phyloP scores from a whole-genome alignment of 106 monocot species.

The Phalaenopsis equestris region DNA sequence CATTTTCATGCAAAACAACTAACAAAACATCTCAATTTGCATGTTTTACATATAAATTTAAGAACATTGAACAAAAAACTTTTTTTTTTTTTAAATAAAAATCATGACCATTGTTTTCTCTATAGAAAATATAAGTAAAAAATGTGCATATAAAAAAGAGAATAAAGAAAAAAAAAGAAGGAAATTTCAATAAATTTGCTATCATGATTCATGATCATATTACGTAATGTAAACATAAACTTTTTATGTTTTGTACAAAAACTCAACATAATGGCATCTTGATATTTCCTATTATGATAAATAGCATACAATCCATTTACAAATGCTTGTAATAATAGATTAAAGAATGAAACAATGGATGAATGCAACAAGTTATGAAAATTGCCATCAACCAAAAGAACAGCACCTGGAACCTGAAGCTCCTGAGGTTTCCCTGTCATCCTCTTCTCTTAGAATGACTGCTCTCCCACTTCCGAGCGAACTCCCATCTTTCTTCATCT shows the following conservation, averaged over 20 bases:
- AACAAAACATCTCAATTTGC: too few relatives aligned
- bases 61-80: too few relatives aligned
- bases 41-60: too few relatives aligned
- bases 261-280: too few relatives aligned
- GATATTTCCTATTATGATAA: background rate
- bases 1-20: too few relatives aligned
- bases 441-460: background rate
- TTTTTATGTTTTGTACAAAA: background rate
- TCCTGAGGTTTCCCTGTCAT: background rate
- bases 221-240: background rate
- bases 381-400: background rate
- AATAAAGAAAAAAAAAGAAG: too few relatives aligned
- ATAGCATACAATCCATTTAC: background rate
- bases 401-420: slow-evolving; percentile 1
- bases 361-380: background rate
- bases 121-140: too few relatives aligned
- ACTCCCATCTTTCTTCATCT: background rate
- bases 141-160: too few relatives aligned
- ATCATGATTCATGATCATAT: too few relatives aligned
- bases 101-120: too few relatives aligned
- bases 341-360: background rate
- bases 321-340: background rate
- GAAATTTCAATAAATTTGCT: too few relatives aligned
- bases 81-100: too few relatives aligned
- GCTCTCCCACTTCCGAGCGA: slow-evolving; percentile 12